Percentiles rank a stretch among this genome's conserved stretches.
These are phyloP conservation scores for Casaregolazyma lundiana DNA, from an alignment of 1,139 yeast genomes.

Conservation along the genomic window DNA sequence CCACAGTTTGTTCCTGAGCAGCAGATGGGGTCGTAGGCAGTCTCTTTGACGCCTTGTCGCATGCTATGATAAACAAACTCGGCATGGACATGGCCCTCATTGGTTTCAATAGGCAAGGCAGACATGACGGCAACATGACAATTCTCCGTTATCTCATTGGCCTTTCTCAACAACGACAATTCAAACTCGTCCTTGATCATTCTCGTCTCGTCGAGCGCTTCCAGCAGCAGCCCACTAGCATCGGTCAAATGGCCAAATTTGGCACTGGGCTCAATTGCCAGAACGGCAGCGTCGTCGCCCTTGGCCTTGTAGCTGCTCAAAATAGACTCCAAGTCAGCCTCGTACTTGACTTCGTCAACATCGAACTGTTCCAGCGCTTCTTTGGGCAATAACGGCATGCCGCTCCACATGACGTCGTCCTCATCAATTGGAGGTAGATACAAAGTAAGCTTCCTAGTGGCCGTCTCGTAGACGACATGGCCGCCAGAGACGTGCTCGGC, in stretches of 20 bases:
- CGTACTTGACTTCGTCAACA: constrained; percentile 74
- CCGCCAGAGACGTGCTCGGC: constrained; percentile 68
- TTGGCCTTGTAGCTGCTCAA: constrained; percentile 22
- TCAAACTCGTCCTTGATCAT: constrained; percentile 81
- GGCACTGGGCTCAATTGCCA: constrained; percentile 38
- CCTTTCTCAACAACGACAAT: constrained; percentile 67
- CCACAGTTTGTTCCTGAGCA: constrained; percentile 92
- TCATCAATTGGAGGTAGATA: constrained; percentile 78
- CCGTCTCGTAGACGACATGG: constrained; percentile 57
- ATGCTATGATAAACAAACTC: constrained; percentile 91
- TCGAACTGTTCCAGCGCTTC: constrained; percentile 65
- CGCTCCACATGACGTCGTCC: constrained; percentile 97
- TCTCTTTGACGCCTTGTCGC: constrained; percentile 86
- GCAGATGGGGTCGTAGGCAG: constrained; percentile 92
- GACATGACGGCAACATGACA: constrained; percentile 92
- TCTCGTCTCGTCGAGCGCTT: constrained; percentile 83
- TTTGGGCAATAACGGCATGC: constrained; percentile 67
- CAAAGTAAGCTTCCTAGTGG: constrained; percentile 54
- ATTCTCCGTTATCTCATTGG: constrained; percentile 78
- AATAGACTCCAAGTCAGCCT: constrained; percentile 41
- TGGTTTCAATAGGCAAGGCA: constrained; percentile 79
- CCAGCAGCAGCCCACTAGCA: constrained; percentile 28
- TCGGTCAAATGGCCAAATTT: constrained; percentile 20
- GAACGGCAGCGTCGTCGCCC: constrained; percentile 27
- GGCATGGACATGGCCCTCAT: constrained; percentile 91